Conservation (phyloP, 805 yeast genomes). For the Cyberlindnera americana region DNA sequence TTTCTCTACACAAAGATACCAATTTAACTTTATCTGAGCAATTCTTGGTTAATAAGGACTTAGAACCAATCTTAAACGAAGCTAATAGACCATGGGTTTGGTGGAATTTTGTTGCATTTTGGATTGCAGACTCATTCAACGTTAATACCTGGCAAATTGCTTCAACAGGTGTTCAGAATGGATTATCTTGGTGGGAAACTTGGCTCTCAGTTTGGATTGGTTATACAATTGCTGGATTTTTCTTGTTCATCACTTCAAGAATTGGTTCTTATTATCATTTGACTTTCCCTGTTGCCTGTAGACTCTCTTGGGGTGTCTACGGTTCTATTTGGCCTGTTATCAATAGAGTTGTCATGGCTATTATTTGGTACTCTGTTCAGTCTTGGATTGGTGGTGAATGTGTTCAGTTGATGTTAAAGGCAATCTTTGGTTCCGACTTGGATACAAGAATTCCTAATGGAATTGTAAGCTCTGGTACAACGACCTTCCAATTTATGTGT, state of each 20-base stretch:
- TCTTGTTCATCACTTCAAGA: constrained; percentile 66
- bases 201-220: constrained; percentile 92
- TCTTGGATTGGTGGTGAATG: constrained; percentile 84
- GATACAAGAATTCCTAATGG: constrained; percentile 61
- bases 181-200: constrained; percentile 87
- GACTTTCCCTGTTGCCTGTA: constrained; percentile 77
- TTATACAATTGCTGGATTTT: constrained; percentile 63
- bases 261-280: constrained; percentile 80
- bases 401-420: constrained; percentile 67
- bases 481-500: constrained; percentile 67
- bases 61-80: constrained; percentile 67
- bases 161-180: constrained; percentile 74
- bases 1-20: constrained; percentile 23
- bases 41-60: constrained; percentile 70
- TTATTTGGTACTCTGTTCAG: constrained; percentile 88
- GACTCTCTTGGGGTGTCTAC: constrained; percentile 85
- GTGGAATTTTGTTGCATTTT: constrained; percentile 75
- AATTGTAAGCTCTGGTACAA: constrained; percentile 54
- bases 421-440: constrained; percentile 70
- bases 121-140: constrained; percentile 90
- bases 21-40: constrained; percentile 53
- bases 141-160: constrained; percentile 92
- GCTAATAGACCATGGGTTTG: constrained; percentile 78
- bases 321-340: constrained; percentile 87
- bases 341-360: constrained; percentile 84